Evolutionary conservation across 352 stramenopile species (phyloP).

Genomic region (Pythium vanterpoolii): DNA sequence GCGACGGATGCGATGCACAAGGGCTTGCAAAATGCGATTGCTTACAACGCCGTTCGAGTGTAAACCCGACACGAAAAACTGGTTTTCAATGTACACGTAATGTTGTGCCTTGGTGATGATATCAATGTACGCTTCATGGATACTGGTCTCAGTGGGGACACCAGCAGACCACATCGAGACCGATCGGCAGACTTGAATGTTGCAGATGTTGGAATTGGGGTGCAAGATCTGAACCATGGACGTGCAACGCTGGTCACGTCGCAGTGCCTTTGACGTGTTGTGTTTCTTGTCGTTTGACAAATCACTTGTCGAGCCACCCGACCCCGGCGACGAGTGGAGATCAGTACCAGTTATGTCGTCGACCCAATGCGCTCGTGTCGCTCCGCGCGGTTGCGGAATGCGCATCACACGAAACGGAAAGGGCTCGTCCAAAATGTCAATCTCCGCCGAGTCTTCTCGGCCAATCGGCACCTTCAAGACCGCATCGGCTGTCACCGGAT

Average conservation of each 20-base stretch:
- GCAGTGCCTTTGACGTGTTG: constrained; percentile 1
- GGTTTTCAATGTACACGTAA: constrained; percentile 93
- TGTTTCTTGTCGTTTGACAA: constrained; percentile 20
- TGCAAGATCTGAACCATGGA: constrained; percentile 70
- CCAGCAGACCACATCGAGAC: constrained; percentile 87
- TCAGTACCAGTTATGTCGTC: constrained; percentile 1
- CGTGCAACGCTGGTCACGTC: constrained; percentile 49
- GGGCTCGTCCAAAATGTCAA: constrained; percentile 45
- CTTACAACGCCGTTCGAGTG: constrained; percentile 71
- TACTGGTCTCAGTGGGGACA: constrained; percentile 76
- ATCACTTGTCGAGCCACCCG: constrained; percentile 20
- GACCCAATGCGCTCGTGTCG: constrained; percentile 8
- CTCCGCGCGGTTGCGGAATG: constrained; percentile 30
- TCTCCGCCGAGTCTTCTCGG: constrained; percentile 30
- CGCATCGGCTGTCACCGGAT: constrained; percentile 28
- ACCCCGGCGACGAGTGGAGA: constrained; percentile 13
- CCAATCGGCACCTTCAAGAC: constrained; percentile 43
- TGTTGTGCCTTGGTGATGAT: constrained; percentile 76
- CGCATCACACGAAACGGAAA: constrained; percentile 51
- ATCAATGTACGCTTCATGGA: constrained; percentile 83
- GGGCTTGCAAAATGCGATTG: constrained; percentile 79
- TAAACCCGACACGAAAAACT: constrained; percentile 90
- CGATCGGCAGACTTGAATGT: constrained; percentile 79
- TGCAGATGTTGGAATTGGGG: constrained; percentile 70
- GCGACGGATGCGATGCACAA: constrained; percentile 79